These are phyloP conservation scores for Diplodia scrobiculata DNA, from an alignment of 2,329 filamentous ascomycete species.

Conservation along the genomic window DNA sequence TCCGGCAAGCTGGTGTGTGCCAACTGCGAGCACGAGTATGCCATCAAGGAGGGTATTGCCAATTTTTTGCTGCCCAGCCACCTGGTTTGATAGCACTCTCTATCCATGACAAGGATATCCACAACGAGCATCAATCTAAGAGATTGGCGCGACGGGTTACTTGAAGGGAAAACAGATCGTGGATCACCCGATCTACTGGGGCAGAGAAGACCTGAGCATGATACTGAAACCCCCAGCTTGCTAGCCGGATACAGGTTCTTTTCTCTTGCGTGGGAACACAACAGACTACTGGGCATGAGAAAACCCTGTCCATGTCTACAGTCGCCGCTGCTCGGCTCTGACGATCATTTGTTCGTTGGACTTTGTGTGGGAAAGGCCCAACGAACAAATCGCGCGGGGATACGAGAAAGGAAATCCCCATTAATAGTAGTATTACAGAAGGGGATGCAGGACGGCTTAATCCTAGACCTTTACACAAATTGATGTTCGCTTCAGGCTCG, in stretches of 20 bases:
- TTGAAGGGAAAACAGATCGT: background rate
- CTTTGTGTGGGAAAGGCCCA: background rate
- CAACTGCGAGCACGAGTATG: slow-evolving; percentile 91
- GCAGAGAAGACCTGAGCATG: background rate
- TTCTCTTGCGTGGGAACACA: background rate
- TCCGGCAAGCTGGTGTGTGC: slow-evolving; percentile 89
- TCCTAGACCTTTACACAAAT: background rate
- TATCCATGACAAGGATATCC: background rate
- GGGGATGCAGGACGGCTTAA: background rate
- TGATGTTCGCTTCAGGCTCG: background rate
- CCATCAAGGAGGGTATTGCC: slow-evolving; percentile 91
- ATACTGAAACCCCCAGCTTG: background rate
- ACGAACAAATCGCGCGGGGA: background rate
- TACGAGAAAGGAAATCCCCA: background rate
- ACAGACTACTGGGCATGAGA: background rate
- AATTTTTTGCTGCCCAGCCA: slow-evolving; percentile 95
- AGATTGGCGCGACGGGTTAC: background rate
- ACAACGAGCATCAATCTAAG: background rate
- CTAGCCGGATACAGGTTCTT: background rate
- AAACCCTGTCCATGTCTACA: background rate
- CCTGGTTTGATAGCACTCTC: slow-evolving; percentile 61
- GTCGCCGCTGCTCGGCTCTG: background rate
- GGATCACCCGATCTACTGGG: background rate
- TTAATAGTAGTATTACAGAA: background rate
- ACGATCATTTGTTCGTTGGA: background rate